These are phyloP conservation scores for Epicoccum nigrum DNA, from an alignment of 2,329 filamentous ascomycete species.

Conservation along the genomic window DNA sequence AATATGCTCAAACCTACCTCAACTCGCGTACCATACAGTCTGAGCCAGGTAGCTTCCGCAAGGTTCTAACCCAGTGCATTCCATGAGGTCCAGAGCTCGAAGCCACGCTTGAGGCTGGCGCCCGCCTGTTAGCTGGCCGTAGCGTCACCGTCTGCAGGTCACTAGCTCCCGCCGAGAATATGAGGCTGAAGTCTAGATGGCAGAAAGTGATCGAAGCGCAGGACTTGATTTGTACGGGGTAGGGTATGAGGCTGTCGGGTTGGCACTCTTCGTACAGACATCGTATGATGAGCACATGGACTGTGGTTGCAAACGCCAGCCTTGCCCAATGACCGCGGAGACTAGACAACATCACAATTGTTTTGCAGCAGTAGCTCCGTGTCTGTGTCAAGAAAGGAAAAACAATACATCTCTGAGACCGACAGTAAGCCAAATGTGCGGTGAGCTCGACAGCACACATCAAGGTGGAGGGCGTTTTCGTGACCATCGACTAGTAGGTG, in stretches of 20 bases:
- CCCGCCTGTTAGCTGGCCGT: conserved; percentile 13
- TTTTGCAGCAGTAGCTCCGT: not conserved
- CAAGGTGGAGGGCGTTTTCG: no score
- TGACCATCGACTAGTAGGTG: no score
- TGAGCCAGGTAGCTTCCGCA: not conserved
- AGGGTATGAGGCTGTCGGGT: not conserved
- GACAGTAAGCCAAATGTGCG: no score
- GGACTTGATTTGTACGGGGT: not conserved
- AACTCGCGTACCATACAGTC: not conserved
- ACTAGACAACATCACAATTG: not conserved
- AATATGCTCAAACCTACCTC: conserved; percentile 1
- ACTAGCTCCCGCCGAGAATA: conserved; percentile 21
- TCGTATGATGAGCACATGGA: not conserved
- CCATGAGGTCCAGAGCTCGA: not conserved
- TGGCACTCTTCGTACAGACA: not conserved
- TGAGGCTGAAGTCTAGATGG: conserved; percentile 19
- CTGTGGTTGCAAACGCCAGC: not conserved
- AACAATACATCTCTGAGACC: no score
- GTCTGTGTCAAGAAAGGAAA: no score
- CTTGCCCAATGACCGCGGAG: not conserved
- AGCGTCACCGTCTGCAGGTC: conserved; percentile 19
- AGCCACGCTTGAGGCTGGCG: conserved; percentile 4
- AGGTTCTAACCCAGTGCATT: not conserved
- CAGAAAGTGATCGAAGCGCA: conserved; percentile 4
- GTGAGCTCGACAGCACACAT: no score